These are phyloP conservation scores for Lichina pygmaea DNA, from an alignment of 495 filamentous ascomycete species.

Conservation along the genomic window DNA sequence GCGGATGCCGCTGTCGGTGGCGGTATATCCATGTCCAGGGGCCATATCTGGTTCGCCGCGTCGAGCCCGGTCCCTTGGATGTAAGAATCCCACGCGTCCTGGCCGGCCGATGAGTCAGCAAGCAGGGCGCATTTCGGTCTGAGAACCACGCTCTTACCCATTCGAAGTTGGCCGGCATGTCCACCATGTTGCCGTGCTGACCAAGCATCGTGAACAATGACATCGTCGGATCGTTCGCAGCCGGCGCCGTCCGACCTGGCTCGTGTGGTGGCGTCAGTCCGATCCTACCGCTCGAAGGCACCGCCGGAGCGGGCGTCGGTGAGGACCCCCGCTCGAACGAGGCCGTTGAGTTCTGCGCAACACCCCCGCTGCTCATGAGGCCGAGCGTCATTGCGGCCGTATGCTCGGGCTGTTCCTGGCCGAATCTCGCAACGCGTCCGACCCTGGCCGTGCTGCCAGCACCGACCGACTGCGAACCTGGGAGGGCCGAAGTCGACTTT, in stretches of 20 bases:
- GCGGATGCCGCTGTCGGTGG: slow-evolving; percentile 1
- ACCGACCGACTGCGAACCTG: not conserved
- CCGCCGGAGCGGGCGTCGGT: not conserved
- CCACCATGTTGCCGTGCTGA: slow-evolving; percentile 1
- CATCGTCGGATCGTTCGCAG: not conserved
- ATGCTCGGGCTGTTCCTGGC: slow-evolving; percentile 17
- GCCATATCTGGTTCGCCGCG: slow-evolving; percentile 19
- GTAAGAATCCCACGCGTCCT: slow-evolving; percentile 31
- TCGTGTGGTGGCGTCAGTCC: not conserved
- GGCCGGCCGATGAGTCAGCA: slow-evolving; percentile 1
- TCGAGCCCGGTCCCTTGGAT: slow-evolving; percentile 24
- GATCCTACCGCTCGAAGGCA: not conserved
- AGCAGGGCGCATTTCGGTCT: not conserved
- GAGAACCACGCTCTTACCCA: not conserved
- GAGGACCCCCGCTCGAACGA: slow-evolving; percentile 7
- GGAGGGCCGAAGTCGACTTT: not conserved
- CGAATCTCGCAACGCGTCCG: not conserved
- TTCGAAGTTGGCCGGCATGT: slow-evolving; percentile 1
- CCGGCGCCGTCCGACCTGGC: not conserved
- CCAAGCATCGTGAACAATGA: slow-evolving; percentile 2
- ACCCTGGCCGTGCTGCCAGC: not conserved
- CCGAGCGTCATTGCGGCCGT: slow-evolving; percentile 61
- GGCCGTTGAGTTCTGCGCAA: slow-evolving; percentile 29
- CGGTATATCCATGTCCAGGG: slow-evolving; percentile 10
- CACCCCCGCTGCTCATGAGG: slow-evolving; percentile 43